Percentiles rank a stretch among this genome's conserved stretches.
Evolutionary conservation across 352 stramenopile genomes (phyloP).

Genomic region (Pythium volutum): DNA sequence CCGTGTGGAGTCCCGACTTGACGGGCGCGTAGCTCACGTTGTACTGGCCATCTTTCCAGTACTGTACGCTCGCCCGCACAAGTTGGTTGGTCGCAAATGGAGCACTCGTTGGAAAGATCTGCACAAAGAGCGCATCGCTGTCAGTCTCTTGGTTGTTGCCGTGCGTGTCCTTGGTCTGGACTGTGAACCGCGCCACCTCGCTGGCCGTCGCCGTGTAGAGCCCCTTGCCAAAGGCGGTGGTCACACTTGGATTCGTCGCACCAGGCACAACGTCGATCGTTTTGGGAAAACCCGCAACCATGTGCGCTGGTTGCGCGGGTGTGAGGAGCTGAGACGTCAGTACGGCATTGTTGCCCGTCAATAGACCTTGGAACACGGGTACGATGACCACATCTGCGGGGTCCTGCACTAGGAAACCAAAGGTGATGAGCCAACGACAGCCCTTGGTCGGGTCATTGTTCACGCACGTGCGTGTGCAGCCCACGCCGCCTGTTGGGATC

Average conservation of each 20-base stretch:
- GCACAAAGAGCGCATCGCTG: slow-evolving; percentile 34
- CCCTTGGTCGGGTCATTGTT: slow-evolving; percentile 41
- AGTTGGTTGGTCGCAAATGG: slow-evolving; percentile 23
- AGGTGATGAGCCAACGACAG: slow-evolving; percentile 75
- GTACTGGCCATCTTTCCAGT: slow-evolving; percentile 76
- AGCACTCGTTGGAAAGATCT: slow-evolving; percentile 46
- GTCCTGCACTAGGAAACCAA: slow-evolving; percentile 21
- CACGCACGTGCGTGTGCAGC: slow-evolving; percentile 33
- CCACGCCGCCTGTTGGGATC: slow-evolving; percentile 38
- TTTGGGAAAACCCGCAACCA: slow-evolving; percentile 68
- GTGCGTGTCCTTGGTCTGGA: slow-evolving; percentile 83
- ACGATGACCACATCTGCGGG: slow-evolving; percentile 5
- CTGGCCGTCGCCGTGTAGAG: slow-evolving; percentile 59
- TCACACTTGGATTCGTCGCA: slow-evolving; percentile 66
- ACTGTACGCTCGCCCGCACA: slow-evolving; percentile 49
- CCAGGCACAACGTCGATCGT: slow-evolving; percentile 48
- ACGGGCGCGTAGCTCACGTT: slow-evolving; percentile 83
- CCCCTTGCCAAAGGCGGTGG: slow-evolving; percentile 59
- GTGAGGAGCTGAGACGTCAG: slow-evolving; percentile 38
- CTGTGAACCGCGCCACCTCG: slow-evolving; percentile 49
- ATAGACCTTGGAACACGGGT: slow-evolving; percentile 15
- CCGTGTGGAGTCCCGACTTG: slow-evolving; percentile 79
- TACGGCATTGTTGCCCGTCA: slow-evolving; percentile 61
- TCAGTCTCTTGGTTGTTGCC: slow-evolving; percentile 70
- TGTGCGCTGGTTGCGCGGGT: slow-evolving; percentile 22